Conservation (phyloP, 139 green algal species). For the Gonium pectorale region DNA sequence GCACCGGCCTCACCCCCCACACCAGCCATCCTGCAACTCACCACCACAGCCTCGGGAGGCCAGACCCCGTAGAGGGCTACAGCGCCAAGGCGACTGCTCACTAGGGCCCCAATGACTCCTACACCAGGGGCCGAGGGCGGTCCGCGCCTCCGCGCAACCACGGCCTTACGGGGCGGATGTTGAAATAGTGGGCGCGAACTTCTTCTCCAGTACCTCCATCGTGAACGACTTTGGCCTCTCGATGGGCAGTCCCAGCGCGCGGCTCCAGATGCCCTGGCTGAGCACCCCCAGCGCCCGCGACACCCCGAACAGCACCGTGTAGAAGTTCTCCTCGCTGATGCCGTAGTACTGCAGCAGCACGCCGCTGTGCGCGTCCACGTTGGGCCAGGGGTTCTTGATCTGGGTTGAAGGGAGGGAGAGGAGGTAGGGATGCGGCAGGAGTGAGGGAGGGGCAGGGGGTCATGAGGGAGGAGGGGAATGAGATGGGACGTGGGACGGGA, state of each 20-base stretch:
- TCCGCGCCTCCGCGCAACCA: too few species aligned
- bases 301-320: slow-evolving; percentile 99
- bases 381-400: slow-evolving; percentile 98
- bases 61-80: too few species aligned
- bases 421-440: neutral
- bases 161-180: too few species aligned
- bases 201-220: slow-evolving; percentile 62
- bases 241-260: slow-evolving; percentile 95
- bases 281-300: slow-evolving; percentile 93
- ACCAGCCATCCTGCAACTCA: too few species aligned
- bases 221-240: slow-evolving; percentile 97
- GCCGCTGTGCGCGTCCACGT: slow-evolving; percentile 97
- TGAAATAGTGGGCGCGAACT: too few species aligned
- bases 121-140: too few species aligned
- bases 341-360: slow-evolving; percentile 97
- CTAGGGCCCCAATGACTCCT: too few species aligned
- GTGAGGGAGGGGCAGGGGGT: neutral
- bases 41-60: too few species aligned
- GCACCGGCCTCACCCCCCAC: too few species aligned
- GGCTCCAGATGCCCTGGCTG: slow-evolving; percentile 88
- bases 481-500: too few species aligned
- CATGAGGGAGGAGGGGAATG: neutral
- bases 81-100: too few species aligned
- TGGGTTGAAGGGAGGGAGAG: slow-evolving; percentile 17
- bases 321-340: slow-evolving; percentile 94